Evolutionary conservation across 352 stramenopile genomes (phyloP), one percentile per base, ranked within the genome.

Genomic region (Thalassiosira exigua): DNA sequence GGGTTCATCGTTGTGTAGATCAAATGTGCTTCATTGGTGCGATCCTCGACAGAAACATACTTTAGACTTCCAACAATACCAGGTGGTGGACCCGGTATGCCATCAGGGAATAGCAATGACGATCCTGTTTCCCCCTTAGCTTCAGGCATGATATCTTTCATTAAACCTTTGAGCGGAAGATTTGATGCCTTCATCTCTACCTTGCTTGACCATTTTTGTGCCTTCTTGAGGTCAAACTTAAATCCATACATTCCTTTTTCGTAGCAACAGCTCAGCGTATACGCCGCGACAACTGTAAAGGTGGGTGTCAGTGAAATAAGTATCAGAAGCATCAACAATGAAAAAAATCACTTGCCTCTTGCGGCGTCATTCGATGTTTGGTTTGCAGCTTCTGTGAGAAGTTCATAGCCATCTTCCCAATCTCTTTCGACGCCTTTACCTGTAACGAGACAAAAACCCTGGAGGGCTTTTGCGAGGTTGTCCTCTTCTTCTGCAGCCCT

Each of bases 231-330:
- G 36, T 58, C 46, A 26, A n/a, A 19, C 19, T 56, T 75, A 33
- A 81, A 81, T 19, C 64, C 72, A 53, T 67, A 48, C 3, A 41
- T 9, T 33, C 64, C 64, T 44, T 50, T 7, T 39, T 50, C 12
- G 32, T 70, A 81, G 33, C 62, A 81, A 65, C 33, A 54, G 26
- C 72, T 64, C 17, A 81, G 44, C 4, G 36, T 61, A 41, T 66
- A 59, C 7, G 65, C 54, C 26, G 72, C 72, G 70, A 81, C 56
- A 58, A 75, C 62, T 74, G 27, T 77, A 26, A 21, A 32, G 32
- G n/a, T 32, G 53, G 19, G n/a, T 56, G 22, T 7, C 17, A 56
- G n/a, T 24, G 22, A 19, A 27, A 19, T 4, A 56, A 56, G 22
- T 9, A 9, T 24, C 11, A 19, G 4, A 56, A 7, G 22, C 46